phyloP scores from a whole-genome alignment of 75 land plant genomes.

The Pinus taeda region DNA sequence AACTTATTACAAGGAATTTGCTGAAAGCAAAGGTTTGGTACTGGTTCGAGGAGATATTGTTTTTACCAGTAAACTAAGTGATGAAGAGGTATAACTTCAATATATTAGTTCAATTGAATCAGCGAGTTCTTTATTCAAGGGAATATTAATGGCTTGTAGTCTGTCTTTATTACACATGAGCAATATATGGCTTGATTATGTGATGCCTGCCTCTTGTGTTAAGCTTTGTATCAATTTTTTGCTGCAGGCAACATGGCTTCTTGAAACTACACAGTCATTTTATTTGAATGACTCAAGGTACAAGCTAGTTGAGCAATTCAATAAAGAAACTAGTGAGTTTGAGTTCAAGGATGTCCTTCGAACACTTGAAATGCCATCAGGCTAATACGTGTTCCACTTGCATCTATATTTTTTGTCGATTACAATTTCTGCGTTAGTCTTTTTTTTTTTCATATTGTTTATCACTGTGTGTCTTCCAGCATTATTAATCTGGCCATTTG shows the following conservation, averaged over 20 bases:
- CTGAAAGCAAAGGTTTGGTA: slow-evolving; percentile 81
- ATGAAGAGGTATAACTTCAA: slow-evolving; percentile 44
- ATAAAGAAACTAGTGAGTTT: slow-evolving; percentile 81
- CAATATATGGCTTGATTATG: neutral
- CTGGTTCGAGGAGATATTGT: slow-evolving; percentile 93
- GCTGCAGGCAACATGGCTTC: slow-evolving; percentile 54
- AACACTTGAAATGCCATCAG: slow-evolving; percentile 62
- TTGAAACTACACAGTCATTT: slow-evolving; percentile 83
- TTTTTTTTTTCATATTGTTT: no score
- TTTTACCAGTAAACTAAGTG: slow-evolving; percentile 89
- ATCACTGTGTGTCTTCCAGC: no score
- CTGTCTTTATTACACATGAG: neutral
- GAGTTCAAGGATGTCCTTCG: slow-evolving; percentile 88
- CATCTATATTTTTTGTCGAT: no score
- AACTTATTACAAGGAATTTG: slow-evolving; percentile 81
- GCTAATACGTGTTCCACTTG: neutral
- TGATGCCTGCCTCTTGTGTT: neutral
- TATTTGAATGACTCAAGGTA: slow-evolving; percentile 81
- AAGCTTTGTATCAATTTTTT: slow-evolving; percentile 9
- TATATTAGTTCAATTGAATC: neutral
- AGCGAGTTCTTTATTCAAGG: neutral
- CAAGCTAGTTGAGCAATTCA: slow-evolving; percentile 80
- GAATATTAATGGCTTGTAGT: neutral
- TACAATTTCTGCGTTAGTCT: no score
- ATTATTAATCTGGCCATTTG: no score